Evolutionary conservation across 768 basidiomycete species (phyloP), one percentile per base, ranked within the genome.

Genomic region (Kwoniella dendrophila): DNA sequence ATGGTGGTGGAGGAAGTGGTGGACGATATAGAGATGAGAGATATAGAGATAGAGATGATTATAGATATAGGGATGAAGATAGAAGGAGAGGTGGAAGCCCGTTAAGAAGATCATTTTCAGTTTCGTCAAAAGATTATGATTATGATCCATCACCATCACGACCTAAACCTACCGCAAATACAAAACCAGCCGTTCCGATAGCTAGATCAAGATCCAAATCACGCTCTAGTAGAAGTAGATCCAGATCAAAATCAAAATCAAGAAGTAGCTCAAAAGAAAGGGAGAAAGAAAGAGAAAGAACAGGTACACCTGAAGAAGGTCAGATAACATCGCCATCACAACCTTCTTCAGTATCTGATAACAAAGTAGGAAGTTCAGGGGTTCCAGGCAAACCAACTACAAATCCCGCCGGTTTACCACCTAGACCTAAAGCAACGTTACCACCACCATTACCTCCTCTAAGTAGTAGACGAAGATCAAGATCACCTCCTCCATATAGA

Each of bases 221-320:
- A 14, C 26, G 47, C 24, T 48, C 45, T 1, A 45, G 50, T n/a
- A n/a, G n/a, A n/a, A n/a, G n/a, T n/a, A n/a, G n/a, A n/a, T n/a
- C n/a, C n/a, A n/a, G n/a, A 16, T 59, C 63, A 11, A 52, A n/a
- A 32, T 56, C 52, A 20, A 41, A 29, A 27, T 56, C 62, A 32
- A 51, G 48, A 22, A 56, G 54, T 27, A 59, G n/a, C n/a, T n/a
- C n/a, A n/a, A n/a, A n/a, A n/a, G n/a, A n/a, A n/a, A n/a, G n/a
- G n/a, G n/a, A n/a, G n/a, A n/a, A n/a, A n/a, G n/a, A n/a, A n/a
- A n/a, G n/a, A n/a, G n/a, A n/a, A n/a, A n/a, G 52, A 34, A 56
- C 59, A 16, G 64, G 54, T 5, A 44, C 64, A 18, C 64, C 64
- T 22, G 64, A 66, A 66, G 64, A 66, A 54, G 64, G 64, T 26